Evolutionary conservation across 1,284 basidiomycete species (phyloP).

Genomic region (Leccinum subrobustum): DNA sequence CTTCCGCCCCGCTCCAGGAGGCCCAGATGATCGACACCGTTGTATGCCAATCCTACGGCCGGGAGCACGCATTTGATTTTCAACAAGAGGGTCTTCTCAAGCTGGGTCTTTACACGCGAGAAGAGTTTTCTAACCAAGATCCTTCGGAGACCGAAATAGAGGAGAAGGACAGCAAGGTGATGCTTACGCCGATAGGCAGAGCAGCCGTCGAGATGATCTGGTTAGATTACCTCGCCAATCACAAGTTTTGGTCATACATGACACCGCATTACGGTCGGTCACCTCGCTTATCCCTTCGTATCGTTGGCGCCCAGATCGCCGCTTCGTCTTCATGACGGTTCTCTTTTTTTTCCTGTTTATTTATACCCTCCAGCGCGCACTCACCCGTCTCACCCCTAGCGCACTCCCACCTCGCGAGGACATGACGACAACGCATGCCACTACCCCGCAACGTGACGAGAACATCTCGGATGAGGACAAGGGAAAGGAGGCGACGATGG

Average conservation of each 20-base stretch:
- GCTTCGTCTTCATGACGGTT: not conserved
- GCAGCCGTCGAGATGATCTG: constrained; percentile 81
- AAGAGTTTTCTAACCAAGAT: constrained; percentile 19
- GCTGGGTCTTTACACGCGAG: constrained; percentile 55
- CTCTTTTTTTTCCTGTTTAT: constrained; percentile 3
- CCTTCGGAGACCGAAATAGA: constrained; percentile 36
- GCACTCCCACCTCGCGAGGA: too few species aligned
- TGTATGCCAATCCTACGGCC: constrained; percentile 61
- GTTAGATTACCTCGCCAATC: constrained; percentile 72
- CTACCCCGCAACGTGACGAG: too few species aligned
- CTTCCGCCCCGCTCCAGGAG: not conserved
- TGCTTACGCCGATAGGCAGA: constrained; percentile 67
- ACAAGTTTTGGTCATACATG: constrained; percentile 55
- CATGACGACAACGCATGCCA: too few species aligned
- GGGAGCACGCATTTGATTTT: constrained; percentile 68
- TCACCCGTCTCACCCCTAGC: too few species aligned
- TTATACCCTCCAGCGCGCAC: not conserved
- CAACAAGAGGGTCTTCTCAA: constrained; percentile 64
- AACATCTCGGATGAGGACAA: too few species aligned
- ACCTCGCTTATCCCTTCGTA: not conserved
- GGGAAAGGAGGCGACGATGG: too few species aligned
- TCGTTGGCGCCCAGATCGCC: not conserved
- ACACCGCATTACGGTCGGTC: not conserved
- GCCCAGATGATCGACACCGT: constrained; percentile 37
- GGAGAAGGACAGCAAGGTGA: constrained; percentile 36